Conservation (phyloP, 257 asterid species). For the Solanum neorickii region DNA sequence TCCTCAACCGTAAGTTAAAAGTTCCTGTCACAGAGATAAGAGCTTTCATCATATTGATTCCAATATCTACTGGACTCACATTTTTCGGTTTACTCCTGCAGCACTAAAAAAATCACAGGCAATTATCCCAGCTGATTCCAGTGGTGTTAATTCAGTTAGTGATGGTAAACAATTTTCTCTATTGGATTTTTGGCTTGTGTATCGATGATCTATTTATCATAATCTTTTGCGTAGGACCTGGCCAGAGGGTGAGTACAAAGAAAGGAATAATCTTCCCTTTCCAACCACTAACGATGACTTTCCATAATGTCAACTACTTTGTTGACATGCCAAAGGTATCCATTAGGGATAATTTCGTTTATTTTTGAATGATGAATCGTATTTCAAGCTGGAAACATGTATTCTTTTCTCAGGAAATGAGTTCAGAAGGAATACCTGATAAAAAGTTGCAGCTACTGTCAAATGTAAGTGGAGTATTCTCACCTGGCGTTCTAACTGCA, state of each 20-base stretch:
- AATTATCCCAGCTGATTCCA: slow-evolving; percentile 19
- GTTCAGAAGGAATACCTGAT: slow-evolving; percentile 56
- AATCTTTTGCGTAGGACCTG: slow-evolving; percentile 22
- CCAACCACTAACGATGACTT: slow-evolving; percentile 70
- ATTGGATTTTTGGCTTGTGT: background rate
- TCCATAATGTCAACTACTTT: slow-evolving; percentile 72
- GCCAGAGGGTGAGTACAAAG: slow-evolving; percentile 12
- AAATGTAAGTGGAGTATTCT: slow-evolving; percentile 70
- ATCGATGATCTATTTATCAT: background rate
- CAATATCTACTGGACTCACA: background rate
- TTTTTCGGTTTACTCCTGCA: slow-evolving; percentile 20
- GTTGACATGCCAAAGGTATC: slow-evolving; percentile 91
- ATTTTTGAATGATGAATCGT: background rate
- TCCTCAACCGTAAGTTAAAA: slow-evolving; percentile 52
- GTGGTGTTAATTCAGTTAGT: slow-evolving; percentile 16
- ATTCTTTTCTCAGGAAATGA: slow-evolving; percentile 51
- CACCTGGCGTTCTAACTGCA: slow-evolving; percentile 90
- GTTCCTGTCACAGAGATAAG: background rate
- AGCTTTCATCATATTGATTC: background rate
- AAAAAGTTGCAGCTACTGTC: slow-evolving; percentile 61
- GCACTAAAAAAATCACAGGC: slow-evolving; percentile 54
- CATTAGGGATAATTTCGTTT: background rate
- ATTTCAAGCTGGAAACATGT: background rate
- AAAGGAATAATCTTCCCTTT: slow-evolving; percentile 91
- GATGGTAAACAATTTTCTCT: slow-evolving; percentile 16